Conservation (phyloP, 2,329 filamentous ascomycete genomes). For the Daldinia eschscholtzii region DNA sequence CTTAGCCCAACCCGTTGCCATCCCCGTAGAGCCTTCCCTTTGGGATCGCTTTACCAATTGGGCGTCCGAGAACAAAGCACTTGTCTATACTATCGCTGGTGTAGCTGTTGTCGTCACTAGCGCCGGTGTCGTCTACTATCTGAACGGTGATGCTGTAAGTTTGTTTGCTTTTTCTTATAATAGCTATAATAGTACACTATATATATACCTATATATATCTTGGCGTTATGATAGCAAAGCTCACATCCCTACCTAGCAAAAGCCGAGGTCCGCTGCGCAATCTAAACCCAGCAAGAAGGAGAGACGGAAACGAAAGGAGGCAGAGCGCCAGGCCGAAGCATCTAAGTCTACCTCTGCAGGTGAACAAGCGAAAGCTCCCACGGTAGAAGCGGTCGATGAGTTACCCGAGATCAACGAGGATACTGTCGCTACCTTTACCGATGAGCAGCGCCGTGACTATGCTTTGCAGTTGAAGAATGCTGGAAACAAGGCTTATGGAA, state of each 20-base stretch:
- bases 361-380: slow-evolving; percentile 63
- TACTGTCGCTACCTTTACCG: slow-evolving; percentile 64
- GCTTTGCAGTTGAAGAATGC: slow-evolving; percentile 93
- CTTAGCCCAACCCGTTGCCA: slow-evolving; percentile 57
- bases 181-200: background rate
- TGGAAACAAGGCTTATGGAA: slow-evolving; percentile 95
- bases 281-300: slow-evolving; percentile 92
- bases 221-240: slow-evolving; percentile 15
- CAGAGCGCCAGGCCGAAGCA: slow-evolving; percentile 69
- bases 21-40: slow-evolving; percentile 71
- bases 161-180: background rate
- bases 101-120: slow-evolving; percentile 92
- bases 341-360: slow-evolving; percentile 55
- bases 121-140: slow-evolving; percentile 93
- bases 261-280: slow-evolving; percentile 59
- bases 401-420: slow-evolving; percentile 75
- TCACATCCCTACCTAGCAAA: slow-evolving; percentile 52
- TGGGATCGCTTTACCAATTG: slow-evolving; percentile 93
- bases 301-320: slow-evolving; percentile 87
- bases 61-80: slow-evolving; percentile 94
- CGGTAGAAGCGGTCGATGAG: slow-evolving; percentile 72
- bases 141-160: slow-evolving; percentile 70
- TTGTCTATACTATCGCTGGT: slow-evolving; percentile 96
- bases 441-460: slow-evolving; percentile 84
- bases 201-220: background rate